These are phyloP conservation scores for Pichia sp. DNA, from an alignment of 1,139 yeast genomes.

Conservation along the genomic window DNA sequence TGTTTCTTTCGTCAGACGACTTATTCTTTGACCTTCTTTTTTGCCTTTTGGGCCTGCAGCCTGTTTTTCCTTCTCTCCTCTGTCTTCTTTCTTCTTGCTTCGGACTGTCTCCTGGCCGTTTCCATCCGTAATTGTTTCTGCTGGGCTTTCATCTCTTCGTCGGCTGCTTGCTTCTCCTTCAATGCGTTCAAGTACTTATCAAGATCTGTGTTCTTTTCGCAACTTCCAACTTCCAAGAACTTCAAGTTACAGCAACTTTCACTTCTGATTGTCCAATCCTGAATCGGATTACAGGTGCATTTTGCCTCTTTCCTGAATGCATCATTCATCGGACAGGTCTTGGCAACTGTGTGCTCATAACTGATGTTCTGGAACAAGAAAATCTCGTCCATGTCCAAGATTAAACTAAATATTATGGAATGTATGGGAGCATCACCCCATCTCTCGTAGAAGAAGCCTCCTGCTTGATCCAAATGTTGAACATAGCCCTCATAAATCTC, in stretches of 20 bases:
- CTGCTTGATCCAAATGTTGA: constrained; percentile 47
- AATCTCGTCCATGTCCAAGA: constrained; percentile 43
- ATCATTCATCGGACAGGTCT: constrained; percentile 50
- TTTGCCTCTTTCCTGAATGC: constrained; percentile 39
- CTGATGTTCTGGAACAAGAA: constrained; percentile 57
- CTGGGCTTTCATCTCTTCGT: constrained; percentile 14
- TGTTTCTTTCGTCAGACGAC: neutral
- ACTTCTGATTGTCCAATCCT: constrained; percentile 38
- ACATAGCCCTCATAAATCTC: constrained; percentile 47
- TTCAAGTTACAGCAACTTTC: constrained; percentile 27
- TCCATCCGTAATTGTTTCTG: constrained; percentile 21
- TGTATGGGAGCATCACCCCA: constrained; percentile 69
- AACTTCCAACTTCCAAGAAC: constrained; percentile 23
- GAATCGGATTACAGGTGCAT: constrained; percentile 47
- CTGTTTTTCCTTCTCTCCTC: constrained; percentile 24
- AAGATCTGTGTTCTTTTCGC: constrained; percentile 23
- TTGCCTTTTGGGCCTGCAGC: constrained; percentile 7
- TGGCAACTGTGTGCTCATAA: constrained; percentile 53
- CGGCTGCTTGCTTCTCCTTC: constrained; percentile 13
- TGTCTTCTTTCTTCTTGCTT: constrained; percentile 25
- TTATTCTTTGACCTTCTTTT: neutral
- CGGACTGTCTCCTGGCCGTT: constrained; percentile 26
- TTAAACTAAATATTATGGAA: constrained; percentile 52
- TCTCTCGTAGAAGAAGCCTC: constrained; percentile 60
- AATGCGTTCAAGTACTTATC: constrained; percentile 21